phyloP scores from a whole-genome alignment of 2,329 filamentous ascomycete genomes.

The Scleromitrula shiraiana region DNA sequence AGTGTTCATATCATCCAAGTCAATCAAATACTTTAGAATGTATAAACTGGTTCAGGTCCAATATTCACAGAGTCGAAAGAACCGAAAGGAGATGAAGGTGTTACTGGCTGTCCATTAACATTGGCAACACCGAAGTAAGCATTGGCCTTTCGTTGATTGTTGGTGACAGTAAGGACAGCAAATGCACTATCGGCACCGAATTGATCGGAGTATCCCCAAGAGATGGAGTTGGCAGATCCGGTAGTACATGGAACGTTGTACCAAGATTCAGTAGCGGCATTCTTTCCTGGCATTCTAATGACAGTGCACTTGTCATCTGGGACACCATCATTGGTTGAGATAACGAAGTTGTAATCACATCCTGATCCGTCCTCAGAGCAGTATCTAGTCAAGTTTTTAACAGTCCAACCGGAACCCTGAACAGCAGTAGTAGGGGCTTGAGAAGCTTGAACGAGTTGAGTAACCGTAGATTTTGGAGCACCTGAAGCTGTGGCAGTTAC shows the following conservation, averaged over 20 bases:
- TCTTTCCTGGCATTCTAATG: background rate
- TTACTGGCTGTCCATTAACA: background rate
- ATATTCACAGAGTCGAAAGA: background rate
- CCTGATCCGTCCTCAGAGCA: background rate
- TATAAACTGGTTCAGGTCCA: background rate
- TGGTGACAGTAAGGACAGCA: constrained; percentile 1
- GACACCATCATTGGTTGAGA: background rate
- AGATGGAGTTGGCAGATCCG: background rate
- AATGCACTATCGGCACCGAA: background rate
- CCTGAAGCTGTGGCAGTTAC: no score
- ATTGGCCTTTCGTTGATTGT: background rate
- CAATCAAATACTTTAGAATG: no score
- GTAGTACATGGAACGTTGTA: background rate
- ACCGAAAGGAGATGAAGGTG: background rate
- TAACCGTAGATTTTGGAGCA: no score
- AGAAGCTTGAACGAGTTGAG: no score
- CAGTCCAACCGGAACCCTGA: background rate
- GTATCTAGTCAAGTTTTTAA: constrained; percentile 1
- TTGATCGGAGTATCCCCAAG: background rate
- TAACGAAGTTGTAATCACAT: constrained; percentile 1
- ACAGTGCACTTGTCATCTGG: background rate
- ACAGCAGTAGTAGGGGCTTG: background rate
- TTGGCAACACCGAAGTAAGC: background rate
- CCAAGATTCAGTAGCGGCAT: background rate
- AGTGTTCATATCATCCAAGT: no score